Conservation (phyloP, 495 filamentous ascomycete genomes). For the Parachaetomium inaequale region DNA sequence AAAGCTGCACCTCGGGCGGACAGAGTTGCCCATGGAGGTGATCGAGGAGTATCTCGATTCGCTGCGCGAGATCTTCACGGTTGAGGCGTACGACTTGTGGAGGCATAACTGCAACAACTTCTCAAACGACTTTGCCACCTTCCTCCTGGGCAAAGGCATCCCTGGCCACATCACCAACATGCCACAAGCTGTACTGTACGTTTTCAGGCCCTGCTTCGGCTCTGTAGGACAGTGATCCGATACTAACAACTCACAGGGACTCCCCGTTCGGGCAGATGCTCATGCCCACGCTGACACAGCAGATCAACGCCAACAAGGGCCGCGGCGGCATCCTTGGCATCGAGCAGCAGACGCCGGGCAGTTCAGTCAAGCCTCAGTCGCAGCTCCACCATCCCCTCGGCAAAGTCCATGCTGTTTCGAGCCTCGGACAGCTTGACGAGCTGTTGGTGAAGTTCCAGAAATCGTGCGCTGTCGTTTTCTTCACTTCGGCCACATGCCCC, state of each 20-base stretch:
- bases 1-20: slow-evolving; percentile 66
- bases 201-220: background rate
- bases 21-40: slow-evolving; percentile 74
- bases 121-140: slow-evolving; percentile 87
- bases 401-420: slow-evolving; percentile 37
- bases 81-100: slow-evolving; percentile 79
- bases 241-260: slow-evolving; percentile 36
- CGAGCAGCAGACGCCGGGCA: slow-evolving; percentile 34
- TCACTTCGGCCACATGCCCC: slow-evolving; percentile 81
- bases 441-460: slow-evolving; percentile 56
- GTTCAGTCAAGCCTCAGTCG: slow-evolving; percentile 34
- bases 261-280: slow-evolving; percentile 92
- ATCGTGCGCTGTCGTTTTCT: slow-evolving; percentile 82
- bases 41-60: slow-evolving; percentile 88
- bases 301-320: slow-evolving; percentile 64
- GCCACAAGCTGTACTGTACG: slow-evolving; percentile 70
- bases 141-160: slow-evolving; percentile 85
- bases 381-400: slow-evolving; percentile 29
- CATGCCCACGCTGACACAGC: slow-evolving; percentile 70
- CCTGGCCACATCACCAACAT: slow-evolving; percentile 85
- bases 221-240: background rate
- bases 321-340: slow-evolving; percentile 50
- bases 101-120: slow-evolving; percentile 99
- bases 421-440: slow-evolving; percentile 55
- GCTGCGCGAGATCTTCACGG: slow-evolving; percentile 74